Percentiles rank a stretch among this genome's conserved stretches.
phyloP scores from a whole-genome alignment of 2,329 filamentous ascomycete species.

The Tolypocladium capitatum region DNA sequence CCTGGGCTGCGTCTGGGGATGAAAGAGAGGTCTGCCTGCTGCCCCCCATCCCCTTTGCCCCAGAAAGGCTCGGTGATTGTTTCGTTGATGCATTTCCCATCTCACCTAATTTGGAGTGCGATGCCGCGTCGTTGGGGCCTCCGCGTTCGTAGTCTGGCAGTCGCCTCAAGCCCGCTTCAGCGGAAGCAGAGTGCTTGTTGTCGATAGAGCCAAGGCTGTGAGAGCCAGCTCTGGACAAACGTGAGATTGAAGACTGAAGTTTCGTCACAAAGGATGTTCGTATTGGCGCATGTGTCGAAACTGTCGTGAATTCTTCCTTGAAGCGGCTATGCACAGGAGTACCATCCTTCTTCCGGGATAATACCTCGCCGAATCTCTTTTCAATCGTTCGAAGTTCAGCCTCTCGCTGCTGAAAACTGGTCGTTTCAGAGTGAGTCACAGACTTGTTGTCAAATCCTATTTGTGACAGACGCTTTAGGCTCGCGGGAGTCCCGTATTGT shows the following conservation, averaged over 20 bases:
- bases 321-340: conserved; percentile 24
- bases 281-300: conserved; percentile 1
- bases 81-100: not conserved
- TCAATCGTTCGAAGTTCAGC: conserved; percentile 24
- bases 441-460: conserved; percentile 4
- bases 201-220: not conserved
- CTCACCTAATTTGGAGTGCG: not conserved
- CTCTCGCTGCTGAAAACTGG: conserved; percentile 24
- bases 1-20: not conserved
- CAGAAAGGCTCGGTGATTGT: not conserved
- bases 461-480: not conserved
- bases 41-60: not conserved
- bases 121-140: no score
- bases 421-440: conserved; percentile 19
- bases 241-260: conserved; percentile 21
- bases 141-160: not conserved
- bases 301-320: conserved; percentile 21
- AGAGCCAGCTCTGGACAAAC: conserved; percentile 12
- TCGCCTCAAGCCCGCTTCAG: not conserved
- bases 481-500: not conserved
- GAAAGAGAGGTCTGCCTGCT: not conserved
- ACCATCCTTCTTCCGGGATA: conserved; percentile 15
- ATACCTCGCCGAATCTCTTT: conserved; percentile 24
- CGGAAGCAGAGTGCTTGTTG: not conserved
- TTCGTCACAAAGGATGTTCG: conserved; percentile 20